These are phyloP conservation scores for Dentipellis fragilis DNA, from an alignment of 768 basidiomycete species.

Conservation along the genomic window DNA sequence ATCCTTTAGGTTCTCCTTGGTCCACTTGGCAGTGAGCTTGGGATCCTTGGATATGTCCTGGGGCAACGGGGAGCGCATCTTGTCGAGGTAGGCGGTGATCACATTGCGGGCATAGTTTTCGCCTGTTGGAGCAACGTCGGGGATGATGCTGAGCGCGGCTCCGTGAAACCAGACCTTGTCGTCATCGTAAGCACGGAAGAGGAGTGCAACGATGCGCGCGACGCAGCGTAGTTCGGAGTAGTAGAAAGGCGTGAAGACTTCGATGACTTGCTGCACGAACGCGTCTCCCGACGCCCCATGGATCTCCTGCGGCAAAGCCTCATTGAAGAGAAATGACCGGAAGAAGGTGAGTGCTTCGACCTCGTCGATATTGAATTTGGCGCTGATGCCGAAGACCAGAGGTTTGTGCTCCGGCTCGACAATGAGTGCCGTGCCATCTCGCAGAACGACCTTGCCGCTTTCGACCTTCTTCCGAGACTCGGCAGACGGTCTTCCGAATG, in stretches of 20 bases:
- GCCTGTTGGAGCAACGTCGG: conserved; percentile 54
- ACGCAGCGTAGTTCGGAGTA: conserved; percentile 69
- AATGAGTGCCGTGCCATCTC: conserved; percentile 49
- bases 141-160: conserved; percentile 44
- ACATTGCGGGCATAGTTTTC: conserved; percentile 51
- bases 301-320: conserved; percentile 29
- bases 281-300: conserved; percentile 31
- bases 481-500: conserved; percentile 62
- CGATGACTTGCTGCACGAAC: conserved; percentile 49
- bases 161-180: conserved; percentile 41
- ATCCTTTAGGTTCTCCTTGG: conserved; percentile 65
- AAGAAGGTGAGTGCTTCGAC: conserved; percentile 67
- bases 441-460: conserved; percentile 56
- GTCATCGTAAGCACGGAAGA: conserved; percentile 65
- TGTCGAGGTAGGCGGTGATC: conserved; percentile 49
- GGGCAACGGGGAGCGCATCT: conserved; percentile 40
- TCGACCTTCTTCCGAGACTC: conserved; percentile 60
- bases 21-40: conserved; percentile 52
- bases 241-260: conserved; percentile 73
- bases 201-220: conserved; percentile 59
- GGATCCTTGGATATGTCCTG: conserved; percentile 39
- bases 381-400: conserved; percentile 61
- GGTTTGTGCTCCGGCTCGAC: conserved; percentile 66
- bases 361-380: conserved; percentile 68
- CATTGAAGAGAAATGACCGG: conserved; percentile 70